These are phyloP conservation scores for Cryptococcus sp. DNA, from an alignment of 1,284 basidiomycete species.

Conservation along the genomic window DNA sequence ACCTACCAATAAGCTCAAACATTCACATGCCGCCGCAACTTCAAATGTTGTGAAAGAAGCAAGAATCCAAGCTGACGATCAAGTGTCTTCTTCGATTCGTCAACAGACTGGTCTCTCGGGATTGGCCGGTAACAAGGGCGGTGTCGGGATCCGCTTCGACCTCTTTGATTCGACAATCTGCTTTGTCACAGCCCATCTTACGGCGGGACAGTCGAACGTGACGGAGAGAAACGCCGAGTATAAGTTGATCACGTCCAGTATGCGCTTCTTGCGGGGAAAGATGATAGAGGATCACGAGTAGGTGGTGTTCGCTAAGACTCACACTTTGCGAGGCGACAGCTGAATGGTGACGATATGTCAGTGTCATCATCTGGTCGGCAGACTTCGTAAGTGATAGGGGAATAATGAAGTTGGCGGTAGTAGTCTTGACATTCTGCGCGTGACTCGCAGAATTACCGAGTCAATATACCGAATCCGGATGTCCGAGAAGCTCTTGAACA, in stretches of 20 bases:
- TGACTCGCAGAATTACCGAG: slow-evolving; percentile 73
- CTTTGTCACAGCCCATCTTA: slow-evolving; percentile 88
- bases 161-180: slow-evolving; percentile 89
- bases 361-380: slow-evolving; percentile 80
- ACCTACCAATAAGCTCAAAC: background rate
- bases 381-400: slow-evolving; percentile 62
- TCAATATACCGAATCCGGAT: slow-evolving; percentile 78
- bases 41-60: no score
- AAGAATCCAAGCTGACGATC: background rate
- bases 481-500: slow-evolving; percentile 67
- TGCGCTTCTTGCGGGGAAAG: slow-evolving; percentile 87
- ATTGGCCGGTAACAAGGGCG: slow-evolving; percentile 97
- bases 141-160: slow-evolving; percentile 88
- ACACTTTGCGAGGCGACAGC: background rate
- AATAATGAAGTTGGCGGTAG: no score
- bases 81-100: slow-evolving; percentile 4
- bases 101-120: slow-evolving; percentile 87
- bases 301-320: slow-evolving; percentile 34
- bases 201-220: slow-evolving; percentile 86
- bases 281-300: slow-evolving; percentile 87
- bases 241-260: slow-evolving; percentile 75
- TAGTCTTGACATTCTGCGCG: background rate
- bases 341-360: slow-evolving; percentile 11
- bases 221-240: slow-evolving; percentile 94
- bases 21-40: background rate